These are phyloP conservation scores for Dunaliella sp. DNA, from an alignment of 139 green algal genomes.

Conservation along the genomic window DNA sequence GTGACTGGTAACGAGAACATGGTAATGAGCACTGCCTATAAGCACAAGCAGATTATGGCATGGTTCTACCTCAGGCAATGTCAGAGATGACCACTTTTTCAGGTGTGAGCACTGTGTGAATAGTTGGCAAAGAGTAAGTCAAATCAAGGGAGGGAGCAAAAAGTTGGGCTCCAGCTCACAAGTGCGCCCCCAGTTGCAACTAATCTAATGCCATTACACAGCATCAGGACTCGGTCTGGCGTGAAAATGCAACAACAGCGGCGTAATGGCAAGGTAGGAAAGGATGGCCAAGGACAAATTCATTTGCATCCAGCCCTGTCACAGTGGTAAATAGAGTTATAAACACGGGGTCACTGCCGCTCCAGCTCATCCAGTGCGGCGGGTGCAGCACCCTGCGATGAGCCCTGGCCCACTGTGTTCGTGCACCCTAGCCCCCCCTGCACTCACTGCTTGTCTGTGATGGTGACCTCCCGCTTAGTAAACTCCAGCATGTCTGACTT, in stretches of 20 bases:
- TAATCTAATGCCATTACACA: not conserved
- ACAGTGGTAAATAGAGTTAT: no score
- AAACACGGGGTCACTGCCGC: no score
- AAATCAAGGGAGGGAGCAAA: not conserved
- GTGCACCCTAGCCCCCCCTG: no score
- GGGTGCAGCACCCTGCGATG: no score
- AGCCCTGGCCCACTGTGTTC: no score
- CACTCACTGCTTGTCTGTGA: slow-evolving; percentile 67
- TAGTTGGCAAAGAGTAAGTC: not conserved
- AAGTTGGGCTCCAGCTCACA: not conserved
- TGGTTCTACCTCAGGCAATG: no score
- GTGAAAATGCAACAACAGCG: no score
- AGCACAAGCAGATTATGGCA: no score
- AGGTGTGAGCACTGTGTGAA: not conserved
- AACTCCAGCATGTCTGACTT: slow-evolving; percentile 80
- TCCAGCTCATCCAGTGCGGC: no score
- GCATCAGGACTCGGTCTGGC: not conserved
- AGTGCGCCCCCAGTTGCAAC: no score
- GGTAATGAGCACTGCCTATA: no score
- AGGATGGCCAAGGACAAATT: not conserved
- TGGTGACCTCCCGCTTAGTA: slow-evolving; percentile 62
- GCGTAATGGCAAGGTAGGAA: not conserved
- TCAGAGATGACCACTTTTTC: no score
- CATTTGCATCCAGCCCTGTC: not conserved
- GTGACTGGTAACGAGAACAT: not conserved